These are phyloP conservation scores for Brachypodium distachyon DNA, from an alignment of 202 grass and related monocot genomes.

Conservation along the genomic window DNA sequence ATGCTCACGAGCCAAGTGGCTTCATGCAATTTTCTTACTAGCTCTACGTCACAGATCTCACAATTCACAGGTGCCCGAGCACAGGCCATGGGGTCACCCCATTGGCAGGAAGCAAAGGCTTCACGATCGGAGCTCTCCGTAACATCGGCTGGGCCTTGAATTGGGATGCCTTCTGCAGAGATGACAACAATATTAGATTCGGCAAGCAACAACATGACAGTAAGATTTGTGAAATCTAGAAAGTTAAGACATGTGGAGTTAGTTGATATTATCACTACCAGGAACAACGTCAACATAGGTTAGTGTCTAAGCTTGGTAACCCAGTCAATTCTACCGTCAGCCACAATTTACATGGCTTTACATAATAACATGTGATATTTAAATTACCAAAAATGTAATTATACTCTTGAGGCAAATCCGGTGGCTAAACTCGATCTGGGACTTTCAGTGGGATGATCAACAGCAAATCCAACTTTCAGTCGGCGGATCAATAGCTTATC, in stretches of 20 bases:
- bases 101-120: conserved; percentile 44
- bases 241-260: not conserved
- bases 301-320: not conserved
- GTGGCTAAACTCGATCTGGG: no score
- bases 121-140: conserved; percentile 40
- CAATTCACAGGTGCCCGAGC: conserved; percentile 43
- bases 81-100: conserved; percentile 64
- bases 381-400: no score
- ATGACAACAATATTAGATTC: not conserved
- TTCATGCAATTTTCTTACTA: conserved; percentile 1
- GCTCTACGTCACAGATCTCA: conserved; percentile 3
- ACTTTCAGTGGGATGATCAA: no score
- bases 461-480: no score
- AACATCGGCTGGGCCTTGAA: conserved; percentile 51
- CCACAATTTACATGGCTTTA: not conserved
- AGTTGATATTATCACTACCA: not conserved
- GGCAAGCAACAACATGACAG: not conserved
- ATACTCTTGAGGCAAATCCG: no score
- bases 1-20: not conserved
- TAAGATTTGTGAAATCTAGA: not conserved
- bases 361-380: not conserved
- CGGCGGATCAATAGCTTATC: no score
- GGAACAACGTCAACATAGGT: not conserved
- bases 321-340: not conserved
- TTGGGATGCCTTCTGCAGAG: conserved; percentile 60